phyloP scores from a whole-genome alignment of 768 basidiomycete genomes.

The Baorangia bicolor region DNA sequence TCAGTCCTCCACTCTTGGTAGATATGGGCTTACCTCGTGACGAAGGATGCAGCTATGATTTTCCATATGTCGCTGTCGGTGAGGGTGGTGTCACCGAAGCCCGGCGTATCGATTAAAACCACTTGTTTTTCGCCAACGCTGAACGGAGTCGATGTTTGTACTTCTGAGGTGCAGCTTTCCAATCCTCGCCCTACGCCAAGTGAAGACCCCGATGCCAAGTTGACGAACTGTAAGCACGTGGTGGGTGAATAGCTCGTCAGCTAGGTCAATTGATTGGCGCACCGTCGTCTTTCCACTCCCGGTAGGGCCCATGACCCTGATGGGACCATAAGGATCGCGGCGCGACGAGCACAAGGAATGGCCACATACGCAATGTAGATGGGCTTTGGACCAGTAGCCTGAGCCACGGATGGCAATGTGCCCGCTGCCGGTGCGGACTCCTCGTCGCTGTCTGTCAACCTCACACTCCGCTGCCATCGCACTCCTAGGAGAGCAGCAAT shows the following conservation, averaged over 20 bases:
- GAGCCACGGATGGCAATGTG: not conserved
- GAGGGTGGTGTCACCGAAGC: conserved; percentile 54
- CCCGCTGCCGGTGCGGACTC: conserved; percentile 9
- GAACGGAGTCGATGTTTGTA: conserved; percentile 31
- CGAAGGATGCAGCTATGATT: conserved; percentile 44
- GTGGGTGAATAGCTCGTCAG: not conserved
- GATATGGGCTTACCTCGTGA: conserved; percentile 20
- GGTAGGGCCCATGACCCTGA: conserved; percentile 30
- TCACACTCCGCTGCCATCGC: conserved; percentile 9
- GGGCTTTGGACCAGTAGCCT: conserved; percentile 10
- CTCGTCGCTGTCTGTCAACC: conserved; percentile 18
- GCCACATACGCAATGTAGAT: conserved; percentile 29
- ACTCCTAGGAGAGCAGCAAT: not conserved
- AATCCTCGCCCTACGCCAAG: conserved; percentile 32
- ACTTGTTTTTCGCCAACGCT: conserved; percentile 34
- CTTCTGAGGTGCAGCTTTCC: conserved; percentile 35
- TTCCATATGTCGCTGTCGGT: conserved; percentile 50
- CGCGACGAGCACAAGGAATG: not conserved
- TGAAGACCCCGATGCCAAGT: conserved; percentile 29
- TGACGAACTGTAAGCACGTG: conserved; percentile 31
- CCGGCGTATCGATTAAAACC: conserved; percentile 59
- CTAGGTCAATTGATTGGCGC: not conserved
- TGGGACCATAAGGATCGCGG: conserved; percentile 1
- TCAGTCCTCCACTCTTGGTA: not conserved
- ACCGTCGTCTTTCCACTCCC: conserved; percentile 35